Base-by-base conservation (phyloP, 202 grass and related monocot species). In the Carex sylvatica region DNA sequence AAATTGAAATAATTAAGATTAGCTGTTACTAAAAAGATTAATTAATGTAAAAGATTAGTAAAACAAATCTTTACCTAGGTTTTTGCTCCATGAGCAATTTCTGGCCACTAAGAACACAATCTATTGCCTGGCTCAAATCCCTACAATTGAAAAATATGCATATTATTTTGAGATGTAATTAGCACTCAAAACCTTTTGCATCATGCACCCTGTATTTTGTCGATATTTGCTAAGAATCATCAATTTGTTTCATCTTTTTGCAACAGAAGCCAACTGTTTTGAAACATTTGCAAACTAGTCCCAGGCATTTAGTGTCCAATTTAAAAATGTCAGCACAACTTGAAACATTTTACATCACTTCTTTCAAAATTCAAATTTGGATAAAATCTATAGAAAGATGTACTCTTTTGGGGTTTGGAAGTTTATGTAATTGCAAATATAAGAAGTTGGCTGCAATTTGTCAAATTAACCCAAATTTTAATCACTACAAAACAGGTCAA, bases 81-180 rank as follows among this genome's bases (percentile, higher is more conserved):
- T 94, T 93, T 86, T 82, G 89, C 6, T 64, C 65, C 54, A 72
- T 87, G 12, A 82, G 55, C 20, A 94, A 56, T 62, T 85, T 86
- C 85, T 98, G 95, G 0, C 90, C 86, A 84, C 92, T 98, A 65
- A 98, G 88, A 9, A 87, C 89, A 53, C 90, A 98, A 26, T 98
- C 95, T 58, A 98, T 93, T 55, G 89, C 95, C 0, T 65, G 88
- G 65, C 95, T 95, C 62, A 98, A 88, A 70, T 98, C 95, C 73
- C 95, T 98, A 61, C 4, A 80, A 62, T 73, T 19, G 79, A 31
- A 65, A 68, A 82, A 36, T 18, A 33, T 67, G 18, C 24, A 82
- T 66, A 24, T 24, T 47, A 82, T 49, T 65, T 33, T 19, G 26
- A 35, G 24, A 56, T 11, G 26, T 55, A 76, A 55, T 5, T 35